Evolutionary conservation across 768 basidiomycete species (phyloP).

Genomic region (Roridomyces roridus): DNA sequence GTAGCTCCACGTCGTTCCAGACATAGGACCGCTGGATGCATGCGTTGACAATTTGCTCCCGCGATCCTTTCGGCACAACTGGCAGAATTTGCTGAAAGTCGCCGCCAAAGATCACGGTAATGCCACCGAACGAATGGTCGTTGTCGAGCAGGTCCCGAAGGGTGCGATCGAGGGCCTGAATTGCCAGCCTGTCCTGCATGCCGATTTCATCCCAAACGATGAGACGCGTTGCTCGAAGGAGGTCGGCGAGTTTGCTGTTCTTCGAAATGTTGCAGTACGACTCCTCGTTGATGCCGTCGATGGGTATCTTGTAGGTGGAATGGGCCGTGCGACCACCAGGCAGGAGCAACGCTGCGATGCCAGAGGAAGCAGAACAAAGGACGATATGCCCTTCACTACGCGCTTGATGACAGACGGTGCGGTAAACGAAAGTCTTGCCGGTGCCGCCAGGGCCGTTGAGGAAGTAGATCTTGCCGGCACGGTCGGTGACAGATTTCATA

Average conservation of each 20-base stretch:
- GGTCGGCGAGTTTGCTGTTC: slow-evolving; percentile 27
- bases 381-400: slow-evolving; percentile 37
- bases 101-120: slow-evolving; percentile 45
- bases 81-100: slow-evolving; percentile 50
- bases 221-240: slow-evolving; percentile 32
- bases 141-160: slow-evolving; percentile 32
- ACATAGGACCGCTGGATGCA: slow-evolving; percentile 38
- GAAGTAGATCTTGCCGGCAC: slow-evolving; percentile 39
- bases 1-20: slow-evolving; percentile 36
- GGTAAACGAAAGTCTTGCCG: slow-evolving; percentile 55
- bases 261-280: slow-evolving; percentile 36
- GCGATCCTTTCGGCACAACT: slow-evolving; percentile 38
- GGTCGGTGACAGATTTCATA: slow-evolving; percentile 27
- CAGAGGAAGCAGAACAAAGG: slow-evolving; percentile 55
- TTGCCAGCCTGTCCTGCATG: slow-evolving; percentile 37
- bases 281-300: slow-evolving; percentile 25
- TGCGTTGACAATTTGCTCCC: slow-evolving; percentile 41
- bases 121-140: slow-evolving; percentile 39
- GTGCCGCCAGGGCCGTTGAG: slow-evolving; percentile 50
- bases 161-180: slow-evolving; percentile 41
- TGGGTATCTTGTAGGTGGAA: slow-evolving; percentile 53
- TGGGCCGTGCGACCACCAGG: slow-evolving; percentile 53
- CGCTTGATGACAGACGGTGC: slow-evolving; percentile 35
- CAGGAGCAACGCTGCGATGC: slow-evolving; percentile 52
- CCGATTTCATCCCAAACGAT: slow-evolving; percentile 47